Base-by-base conservation (phyloP, 495 filamentous ascomycete genomes). In the Penicillium pancosmium region DNA sequence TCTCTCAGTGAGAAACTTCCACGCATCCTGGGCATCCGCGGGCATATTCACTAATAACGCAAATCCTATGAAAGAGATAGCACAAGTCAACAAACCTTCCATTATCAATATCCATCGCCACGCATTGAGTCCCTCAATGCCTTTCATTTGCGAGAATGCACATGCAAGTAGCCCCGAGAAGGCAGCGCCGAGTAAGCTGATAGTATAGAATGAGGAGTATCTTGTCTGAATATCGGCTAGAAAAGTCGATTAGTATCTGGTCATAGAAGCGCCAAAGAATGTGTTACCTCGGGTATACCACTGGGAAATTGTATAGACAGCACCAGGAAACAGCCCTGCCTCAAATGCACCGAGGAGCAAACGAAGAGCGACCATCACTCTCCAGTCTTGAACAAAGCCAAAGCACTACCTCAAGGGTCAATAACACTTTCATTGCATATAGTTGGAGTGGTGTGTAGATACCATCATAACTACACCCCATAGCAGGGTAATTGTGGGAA, bases 51-150 rank as follows among this genome's bases (percentile, higher is more conserved):
- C 36, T 13, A 38, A 4, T n/a, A 38, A 13, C 4, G 36, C 12
- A 3, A 38, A 82, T n/a, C 70, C 73, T 16, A 71, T 36, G 13
- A 73, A 50, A 31, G 69, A 67, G 2, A 77, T 54, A 3, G 70
- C 35, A 21, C 68, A 66, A 4, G 76, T 78, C 15, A 78, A 41
- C 40, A 81, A 54, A 27, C 80, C 81, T 56, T 85, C 78, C 43
- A 84, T 81, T 59, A 85, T 77, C 64, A 84, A 84, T 47, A 78
- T 79, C 82, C 82, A 85, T 52, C 79, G 67, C 85, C 85, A 87
- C 15, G 84, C 84, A 23, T 62, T 65, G n/a, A 80, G 64, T 2
- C 72, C 73, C 15, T 59, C 68, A 0, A 76, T 56, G 3, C 78
- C 78, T 8, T 68, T 56, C 76, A 84, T 78, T 53, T 82, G 78